phyloP scores from a whole-genome alignment of 305 asterid species.

The Solanum hybrid region DNA sequence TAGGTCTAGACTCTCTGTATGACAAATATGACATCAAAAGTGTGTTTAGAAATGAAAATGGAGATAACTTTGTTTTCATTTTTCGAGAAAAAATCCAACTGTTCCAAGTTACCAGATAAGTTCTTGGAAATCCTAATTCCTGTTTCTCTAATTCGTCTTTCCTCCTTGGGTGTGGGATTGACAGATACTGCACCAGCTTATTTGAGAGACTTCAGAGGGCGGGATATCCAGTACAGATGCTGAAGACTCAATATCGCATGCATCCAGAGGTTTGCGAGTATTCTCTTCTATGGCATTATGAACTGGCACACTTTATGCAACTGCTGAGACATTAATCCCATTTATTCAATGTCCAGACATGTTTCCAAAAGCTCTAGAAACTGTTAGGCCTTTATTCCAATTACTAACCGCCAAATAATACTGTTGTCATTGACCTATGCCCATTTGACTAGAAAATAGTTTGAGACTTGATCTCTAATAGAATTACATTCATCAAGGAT shows the following conservation, averaged over 20 bases:
- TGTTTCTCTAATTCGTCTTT: not conserved
- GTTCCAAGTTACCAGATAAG: not conserved
- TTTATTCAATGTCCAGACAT: not conserved
- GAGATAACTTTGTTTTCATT: not conserved
- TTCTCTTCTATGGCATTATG: not conserved
- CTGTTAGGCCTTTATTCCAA: not conserved
- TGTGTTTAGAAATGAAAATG: not conserved
- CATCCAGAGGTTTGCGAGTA: conserved; percentile 70
- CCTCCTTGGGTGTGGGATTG: not conserved
- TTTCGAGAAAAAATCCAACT: not conserved
- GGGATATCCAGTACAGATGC: conserved; percentile 96
- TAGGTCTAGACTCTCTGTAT: not conserved
- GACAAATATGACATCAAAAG: not conserved
- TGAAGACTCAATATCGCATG: conserved; percentile 98
- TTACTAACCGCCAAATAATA: not conserved
- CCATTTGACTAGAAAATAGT: not conserved
- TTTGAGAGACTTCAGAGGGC: conserved; percentile 86
- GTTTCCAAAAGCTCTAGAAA: not conserved
- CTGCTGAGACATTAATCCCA: not conserved
- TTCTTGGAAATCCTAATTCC: not conserved
- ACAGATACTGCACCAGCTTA: conserved; percentile 80
- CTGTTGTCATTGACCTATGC: not conserved
- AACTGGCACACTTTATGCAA: not conserved
- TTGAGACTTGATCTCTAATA: not conserved
- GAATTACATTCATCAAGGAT: not conserved